phyloP scores from a whole-genome alignment of 352 stramenopile species.

The Pythium phragmiticola region DNA sequence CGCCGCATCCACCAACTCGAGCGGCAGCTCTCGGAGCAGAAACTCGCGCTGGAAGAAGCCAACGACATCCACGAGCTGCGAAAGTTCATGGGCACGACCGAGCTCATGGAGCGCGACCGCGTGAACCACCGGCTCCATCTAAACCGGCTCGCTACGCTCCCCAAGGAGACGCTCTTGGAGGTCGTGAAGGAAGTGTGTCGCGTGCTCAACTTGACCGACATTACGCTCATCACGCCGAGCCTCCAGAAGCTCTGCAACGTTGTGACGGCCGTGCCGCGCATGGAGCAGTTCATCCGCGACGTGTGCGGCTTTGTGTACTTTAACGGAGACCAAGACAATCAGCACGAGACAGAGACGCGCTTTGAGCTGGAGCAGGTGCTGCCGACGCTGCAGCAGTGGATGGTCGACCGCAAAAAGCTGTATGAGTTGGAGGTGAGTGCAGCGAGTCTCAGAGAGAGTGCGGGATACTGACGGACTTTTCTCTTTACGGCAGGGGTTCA shows the following conservation, averaged over 20 bases:
- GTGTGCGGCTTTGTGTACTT: constrained; percentile 77
- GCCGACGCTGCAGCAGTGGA: constrained; percentile 72
- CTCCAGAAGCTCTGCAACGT: constrained; percentile 82
- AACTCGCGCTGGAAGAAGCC: constrained; percentile 71
- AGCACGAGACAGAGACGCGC: constrained; percentile 19
- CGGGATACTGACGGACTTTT: neutral
- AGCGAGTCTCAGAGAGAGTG: neutral
- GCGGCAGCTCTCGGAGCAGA: constrained; percentile 66
- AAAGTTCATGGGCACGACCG: constrained; percentile 80
- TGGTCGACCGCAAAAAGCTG: constrained; percentile 49
- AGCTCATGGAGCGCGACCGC: constrained; percentile 75
- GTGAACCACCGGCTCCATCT: constrained; percentile 77
- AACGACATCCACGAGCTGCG: constrained; percentile 76
- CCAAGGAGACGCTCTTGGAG: constrained; percentile 72
- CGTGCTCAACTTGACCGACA: constrained; percentile 78
- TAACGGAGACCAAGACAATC: constrained; percentile 27
- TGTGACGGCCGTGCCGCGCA: constrained; percentile 71
- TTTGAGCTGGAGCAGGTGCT: constrained; percentile 75
- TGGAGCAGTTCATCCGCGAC: constrained; percentile 88
- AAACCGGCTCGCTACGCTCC: constrained; percentile 73
- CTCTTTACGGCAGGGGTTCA: constrained; percentile 38
- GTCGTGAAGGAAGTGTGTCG: constrained; percentile 85
- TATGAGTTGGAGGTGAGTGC: constrained; percentile 48
- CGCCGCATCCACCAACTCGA: constrained; percentile 78
- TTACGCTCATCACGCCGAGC: constrained; percentile 76